A percentile compares a stretch with the other conserved stretches of the same genome.
Evolutionary conservation across 345 rosid genomes (phyloP).

Genomic region (Erucastrum elatum): DNA sequence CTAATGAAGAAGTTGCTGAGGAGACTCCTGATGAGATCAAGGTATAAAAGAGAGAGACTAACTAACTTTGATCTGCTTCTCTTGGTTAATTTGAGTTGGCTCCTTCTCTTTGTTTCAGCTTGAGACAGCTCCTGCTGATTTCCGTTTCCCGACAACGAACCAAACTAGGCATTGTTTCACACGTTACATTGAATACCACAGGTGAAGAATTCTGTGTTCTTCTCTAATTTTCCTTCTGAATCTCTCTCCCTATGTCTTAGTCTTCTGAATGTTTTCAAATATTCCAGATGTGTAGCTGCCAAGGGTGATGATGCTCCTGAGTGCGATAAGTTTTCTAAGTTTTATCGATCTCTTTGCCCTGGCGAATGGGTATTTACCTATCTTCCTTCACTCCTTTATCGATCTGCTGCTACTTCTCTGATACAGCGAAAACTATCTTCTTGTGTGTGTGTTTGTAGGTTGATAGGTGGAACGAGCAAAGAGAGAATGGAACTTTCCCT

Average conservation of each 20-base stretch:
- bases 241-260: background rate
- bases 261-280: conserved; percentile 5
- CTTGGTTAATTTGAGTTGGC: background rate
- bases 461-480: conserved; percentile 95
- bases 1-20: conserved; percentile 53
- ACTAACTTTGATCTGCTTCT: background rate
- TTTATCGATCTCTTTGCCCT: conserved; percentile 94
- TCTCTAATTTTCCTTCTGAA: background rate
- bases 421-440: background rate
- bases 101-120: conserved; percentile 47
- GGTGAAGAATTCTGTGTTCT: conserved; percentile 44
- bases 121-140: conserved; percentile 98
- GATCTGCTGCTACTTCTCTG: background rate
- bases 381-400: background rate
- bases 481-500: conserved; percentile 96
- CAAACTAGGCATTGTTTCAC: conserved; percentile 99
- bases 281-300: conserved; percentile 76
- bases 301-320: conserved; percentile 93
- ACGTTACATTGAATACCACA: conserved; percentile 87
- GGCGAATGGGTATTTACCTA: conserved; percentile 83
- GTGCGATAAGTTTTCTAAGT: conserved; percentile 89
- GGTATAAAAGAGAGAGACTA: conserved; percentile 43
- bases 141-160: conserved; percentile 97
- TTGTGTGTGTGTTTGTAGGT: conserved; percentile 46
- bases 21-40: conserved; percentile 77